phyloP scores from a whole-genome alignment of 345 rosid genomes.

The Erucastrum elatum region DNA sequence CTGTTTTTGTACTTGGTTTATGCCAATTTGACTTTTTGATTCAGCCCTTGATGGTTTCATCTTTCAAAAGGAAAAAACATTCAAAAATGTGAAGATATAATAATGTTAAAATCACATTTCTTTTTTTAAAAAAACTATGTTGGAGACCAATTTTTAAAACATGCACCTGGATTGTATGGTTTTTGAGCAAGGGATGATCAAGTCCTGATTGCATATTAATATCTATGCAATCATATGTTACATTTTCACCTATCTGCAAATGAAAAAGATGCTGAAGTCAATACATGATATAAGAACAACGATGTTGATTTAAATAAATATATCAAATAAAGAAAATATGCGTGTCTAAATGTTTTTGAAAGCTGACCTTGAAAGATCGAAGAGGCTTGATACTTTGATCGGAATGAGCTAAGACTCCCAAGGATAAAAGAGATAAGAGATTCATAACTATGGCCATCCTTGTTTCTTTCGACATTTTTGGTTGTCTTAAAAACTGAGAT shows the following conservation, averaged over 20 bases:
- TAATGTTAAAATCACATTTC: background rate
- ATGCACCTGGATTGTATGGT: slow-evolving; percentile 12
- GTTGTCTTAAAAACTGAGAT: background rate
- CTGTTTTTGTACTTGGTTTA: background rate
- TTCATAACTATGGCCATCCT: background rate
- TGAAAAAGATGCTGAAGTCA: background rate
- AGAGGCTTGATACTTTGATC: background rate
- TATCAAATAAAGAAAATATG: background rate
- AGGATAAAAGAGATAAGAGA: background rate
- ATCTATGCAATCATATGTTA: background rate
- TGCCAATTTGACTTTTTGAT: background rate
- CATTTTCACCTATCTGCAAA: slow-evolving; percentile 12
- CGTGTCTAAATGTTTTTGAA: background rate
- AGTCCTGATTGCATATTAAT: slow-evolving; percentile 26
- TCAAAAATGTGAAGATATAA: background rate
- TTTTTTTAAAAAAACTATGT: background rate
- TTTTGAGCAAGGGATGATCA: slow-evolving; percentile 22
- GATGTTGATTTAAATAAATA: background rate
- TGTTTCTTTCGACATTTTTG: background rate
- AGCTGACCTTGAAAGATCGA: slow-evolving; percentile 10
- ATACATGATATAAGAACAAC: background rate
- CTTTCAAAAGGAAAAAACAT: background rate
- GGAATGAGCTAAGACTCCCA: background rate
- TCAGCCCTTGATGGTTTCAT: background rate
- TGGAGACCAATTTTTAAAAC: background rate